These are phyloP conservation scores for Plectosphaerella cucumerina DNA, from an alignment of 2,329 filamentous ascomycete genomes.

Conservation along the genomic window DNA sequence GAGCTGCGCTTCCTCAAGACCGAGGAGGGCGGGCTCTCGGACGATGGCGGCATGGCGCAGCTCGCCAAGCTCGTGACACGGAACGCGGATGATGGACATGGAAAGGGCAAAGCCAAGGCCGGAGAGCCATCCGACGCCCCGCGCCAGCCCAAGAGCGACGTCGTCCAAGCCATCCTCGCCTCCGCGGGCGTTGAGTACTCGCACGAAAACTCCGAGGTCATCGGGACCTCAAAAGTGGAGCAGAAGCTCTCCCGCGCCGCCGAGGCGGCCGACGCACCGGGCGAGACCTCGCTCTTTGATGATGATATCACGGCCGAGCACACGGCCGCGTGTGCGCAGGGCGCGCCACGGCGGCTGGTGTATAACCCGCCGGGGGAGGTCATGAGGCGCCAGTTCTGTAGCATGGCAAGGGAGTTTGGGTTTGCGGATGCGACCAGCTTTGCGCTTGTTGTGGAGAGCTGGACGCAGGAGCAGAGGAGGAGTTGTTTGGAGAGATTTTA, in stretches of 20 bases:
- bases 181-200: conserved; percentile 90
- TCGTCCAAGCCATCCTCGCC: conserved; percentile 83
- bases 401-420: conserved; percentile 77
- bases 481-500: conserved; percentile 82
- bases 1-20: conserved; percentile 36
- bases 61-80: conserved; percentile 33
- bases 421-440: conserved; percentile 77
- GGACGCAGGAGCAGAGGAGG: conserved; percentile 79
- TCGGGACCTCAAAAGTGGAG: conserved; percentile 91
- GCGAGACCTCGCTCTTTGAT: conserved; percentile 43
- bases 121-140: conserved; percentile 33
- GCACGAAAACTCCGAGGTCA: conserved; percentile 92
- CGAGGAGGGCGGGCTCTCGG: conserved; percentile 45
- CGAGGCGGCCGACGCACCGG: conserved; percentile 48
- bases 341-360: conserved; percentile 18
- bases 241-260: conserved; percentile 76
- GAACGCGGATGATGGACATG: not conserved
- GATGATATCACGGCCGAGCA: conserved; percentile 19
- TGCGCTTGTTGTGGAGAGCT: conserved; percentile 83
- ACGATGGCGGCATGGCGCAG: conserved; percentile 67
- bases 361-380: conserved; percentile 76
- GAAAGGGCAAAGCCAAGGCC: no score
- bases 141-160: conserved; percentile 55
- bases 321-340: conserved; percentile 13
- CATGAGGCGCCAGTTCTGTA: conserved; percentile 79